Base-by-base conservation (phyloP, 305 asterid genomes). In the Fraxinus xanthoxyloides region DNA sequence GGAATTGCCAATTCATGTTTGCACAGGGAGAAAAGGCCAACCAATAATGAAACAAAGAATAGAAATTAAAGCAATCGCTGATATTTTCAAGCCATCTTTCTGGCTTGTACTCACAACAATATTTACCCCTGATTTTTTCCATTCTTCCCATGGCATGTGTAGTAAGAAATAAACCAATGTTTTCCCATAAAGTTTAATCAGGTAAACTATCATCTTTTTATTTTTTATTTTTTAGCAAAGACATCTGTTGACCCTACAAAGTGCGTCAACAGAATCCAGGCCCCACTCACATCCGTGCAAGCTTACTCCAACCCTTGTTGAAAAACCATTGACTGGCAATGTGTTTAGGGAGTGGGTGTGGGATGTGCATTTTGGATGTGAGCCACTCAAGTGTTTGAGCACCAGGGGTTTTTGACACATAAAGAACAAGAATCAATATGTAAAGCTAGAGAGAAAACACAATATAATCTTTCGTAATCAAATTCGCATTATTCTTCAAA, bases 71-170 rank as follows among this genome's bases (percentile, higher is more conserved):
- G 54, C 54, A n/a, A 43, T 82, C 74, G 65, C 65, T 61, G 48
- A 35, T 35, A 46, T 90, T 83, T 34, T 94, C 93, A 0, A 92
- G 83, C 98, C 98, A 93, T 82, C 98, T 90, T 46, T 92, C 97
- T 2, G 97, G 97, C 75, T 86, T 91, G 51, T 84, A 93, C 85
- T 92, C 97, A 3, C 84, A 61, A 31, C 97, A 92, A 75, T 90
- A 93, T 75, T 83, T 5, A 12, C 97, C 97, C 97, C 97, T 90
- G 10, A 93, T 72, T 77, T 74, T 90, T 74, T 85, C 89, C 96
- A 89, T 92, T 79, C 97, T 90, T 30, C 97, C 97, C 97, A 93
- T 93, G 7, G 93, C 90, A 67, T 0, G 93, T 87, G 24, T 85
- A 84, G 46, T 89, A 92, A 0, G 92, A 34, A 9, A 92, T 38